phyloP scores from a whole-genome alignment of 306 rosid species.

The Citrullus colocynthis region DNA sequence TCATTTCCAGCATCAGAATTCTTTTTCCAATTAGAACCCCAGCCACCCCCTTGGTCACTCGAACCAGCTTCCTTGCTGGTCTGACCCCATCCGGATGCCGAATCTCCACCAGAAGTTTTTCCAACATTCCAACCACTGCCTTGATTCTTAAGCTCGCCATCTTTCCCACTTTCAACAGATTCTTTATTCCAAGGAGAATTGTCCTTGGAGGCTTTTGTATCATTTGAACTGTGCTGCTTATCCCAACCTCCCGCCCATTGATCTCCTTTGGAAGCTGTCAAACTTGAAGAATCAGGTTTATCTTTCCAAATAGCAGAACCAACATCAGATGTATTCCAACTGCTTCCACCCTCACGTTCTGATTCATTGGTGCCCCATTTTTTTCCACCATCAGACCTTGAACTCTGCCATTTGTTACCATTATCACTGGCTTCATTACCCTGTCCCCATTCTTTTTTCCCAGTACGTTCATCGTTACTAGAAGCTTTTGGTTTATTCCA shows the following conservation, averaged over 20 bases:
- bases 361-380: neutral
- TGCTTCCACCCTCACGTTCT: constrained; percentile 4
- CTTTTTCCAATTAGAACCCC: constrained; percentile 17
- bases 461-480: neutral
- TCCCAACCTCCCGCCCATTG: neutral
- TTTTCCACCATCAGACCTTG: neutral
- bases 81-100: constrained; percentile 23
- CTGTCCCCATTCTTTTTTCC: neutral
- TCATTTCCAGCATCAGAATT: constrained; percentile 4
- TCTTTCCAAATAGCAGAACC: neutral
- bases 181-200: constrained; percentile 16
- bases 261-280: neutral
- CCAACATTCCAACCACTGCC: constrained; percentile 16
- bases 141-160: constrained; percentile 4
- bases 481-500: neutral
- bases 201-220: neutral
- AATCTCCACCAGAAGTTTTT: constrained; percentile 1
- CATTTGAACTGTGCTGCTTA: neutral
- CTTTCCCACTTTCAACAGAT: constrained; percentile 4
- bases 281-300: neutral
- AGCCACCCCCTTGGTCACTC: neutral
- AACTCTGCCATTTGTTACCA: constrained; percentile 4
- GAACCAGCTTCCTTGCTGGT: constrained; percentile 10
- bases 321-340: constrained; percentile 6
- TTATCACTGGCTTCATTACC: neutral